Evolutionary conservation across 164 flowering plant genomes (phyloP).

Genomic region (Macadamia integrifolia): DNA sequence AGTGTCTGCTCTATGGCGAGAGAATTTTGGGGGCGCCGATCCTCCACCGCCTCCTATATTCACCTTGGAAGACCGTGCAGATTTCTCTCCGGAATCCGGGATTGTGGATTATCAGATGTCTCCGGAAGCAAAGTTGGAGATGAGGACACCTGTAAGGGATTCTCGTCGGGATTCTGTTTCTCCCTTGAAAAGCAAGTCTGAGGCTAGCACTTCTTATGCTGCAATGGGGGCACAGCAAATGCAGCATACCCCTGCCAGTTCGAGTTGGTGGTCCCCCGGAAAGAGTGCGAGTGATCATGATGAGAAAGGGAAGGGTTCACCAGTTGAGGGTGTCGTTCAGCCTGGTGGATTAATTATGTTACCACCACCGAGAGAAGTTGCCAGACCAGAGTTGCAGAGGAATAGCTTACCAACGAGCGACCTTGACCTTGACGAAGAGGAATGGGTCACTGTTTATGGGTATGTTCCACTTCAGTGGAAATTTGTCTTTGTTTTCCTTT

Average conservation of each 20-base stretch:
- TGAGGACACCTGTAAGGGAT: conserved; percentile 38
- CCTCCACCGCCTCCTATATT: conserved; percentile 94
- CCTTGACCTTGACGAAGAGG: conserved; percentile 69
- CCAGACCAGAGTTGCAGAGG: conserved; percentile 81
- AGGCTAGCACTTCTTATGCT: conserved; percentile 55
- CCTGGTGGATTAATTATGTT: conserved; percentile 74
- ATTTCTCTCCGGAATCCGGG: conserved; percentile 81
- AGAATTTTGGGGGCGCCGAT: conserved; percentile 72
- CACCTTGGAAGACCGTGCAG: conserved; percentile 82
- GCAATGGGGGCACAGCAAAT: conserved; percentile 31
- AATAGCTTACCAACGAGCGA: conserved; percentile 48
- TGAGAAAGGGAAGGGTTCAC: conserved; percentile 73
- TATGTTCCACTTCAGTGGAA: conserved; percentile 19
- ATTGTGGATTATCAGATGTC: conserved; percentile 57
- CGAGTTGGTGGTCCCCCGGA: conserved; percentile 80
- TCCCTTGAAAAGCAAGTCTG: conserved; percentile 52
- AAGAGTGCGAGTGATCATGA: conserved; percentile 50
- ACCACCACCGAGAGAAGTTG: conserved; percentile 92
- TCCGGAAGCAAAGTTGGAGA: conserved; percentile 56
- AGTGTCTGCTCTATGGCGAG: conserved; percentile 87
- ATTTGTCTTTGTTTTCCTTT: background rate
- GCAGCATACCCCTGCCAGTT: conserved; percentile 47
- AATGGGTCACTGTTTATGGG: conserved; percentile 99
- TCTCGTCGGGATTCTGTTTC: conserved; percentile 41
- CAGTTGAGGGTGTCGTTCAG: conserved; percentile 86